A percentile compares a stretch with the other conserved stretches of the same genome.
Evolutionary conservation across 129 eudicot genomes (phyloP).

Genomic region (Pittosporum tobira): DNA sequence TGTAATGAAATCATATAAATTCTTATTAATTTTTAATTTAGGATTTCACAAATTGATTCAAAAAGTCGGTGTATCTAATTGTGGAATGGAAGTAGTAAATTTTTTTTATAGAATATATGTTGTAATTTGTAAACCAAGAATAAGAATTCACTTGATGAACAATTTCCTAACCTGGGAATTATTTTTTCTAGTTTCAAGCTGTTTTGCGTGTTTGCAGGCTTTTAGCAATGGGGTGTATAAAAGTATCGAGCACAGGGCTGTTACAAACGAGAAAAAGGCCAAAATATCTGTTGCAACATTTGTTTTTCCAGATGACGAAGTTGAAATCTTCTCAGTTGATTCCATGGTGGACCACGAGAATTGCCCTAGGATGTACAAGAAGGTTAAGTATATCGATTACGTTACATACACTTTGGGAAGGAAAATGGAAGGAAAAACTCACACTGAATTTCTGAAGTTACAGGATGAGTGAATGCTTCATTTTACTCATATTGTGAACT

Average conservation of each 20-base stretch:
- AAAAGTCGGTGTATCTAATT: too few relatives aligned
- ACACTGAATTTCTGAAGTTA: conserved; percentile 7
- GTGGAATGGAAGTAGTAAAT: too few relatives aligned
- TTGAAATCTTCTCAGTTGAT: conserved; percentile 9
- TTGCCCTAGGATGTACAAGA: conserved; percentile 14
- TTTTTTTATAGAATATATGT: too few relatives aligned
- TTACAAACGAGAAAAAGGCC: conserved; percentile 6
- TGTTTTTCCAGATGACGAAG: conserved; percentile 12
- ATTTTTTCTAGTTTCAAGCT: too few relatives aligned
- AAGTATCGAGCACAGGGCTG: conserved; percentile 30
- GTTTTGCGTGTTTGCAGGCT: conserved; percentile 9
- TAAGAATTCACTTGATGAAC: too few relatives aligned
- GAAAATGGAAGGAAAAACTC: conserved; percentile 15
- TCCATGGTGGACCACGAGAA: conserved; percentile 9
- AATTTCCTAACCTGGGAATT: background rate
- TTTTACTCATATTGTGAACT: too few relatives aligned
- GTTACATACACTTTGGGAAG: conserved; percentile 1
- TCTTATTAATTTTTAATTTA: too few relatives aligned
- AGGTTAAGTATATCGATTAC: conserved; percentile 14
- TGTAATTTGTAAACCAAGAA: too few relatives aligned
- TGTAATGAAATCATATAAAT: too few relatives aligned
- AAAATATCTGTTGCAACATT: conserved; percentile 24
- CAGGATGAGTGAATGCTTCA: background rate
- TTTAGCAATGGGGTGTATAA: conserved; percentile 34
- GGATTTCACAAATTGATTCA: too few relatives aligned